Evolutionary conservation across 2,329 filamentous ascomycete genomes (phyloP), one percentile per base, ranked within the genome.

Genomic region (Teratosphaeria destructans): DNA sequence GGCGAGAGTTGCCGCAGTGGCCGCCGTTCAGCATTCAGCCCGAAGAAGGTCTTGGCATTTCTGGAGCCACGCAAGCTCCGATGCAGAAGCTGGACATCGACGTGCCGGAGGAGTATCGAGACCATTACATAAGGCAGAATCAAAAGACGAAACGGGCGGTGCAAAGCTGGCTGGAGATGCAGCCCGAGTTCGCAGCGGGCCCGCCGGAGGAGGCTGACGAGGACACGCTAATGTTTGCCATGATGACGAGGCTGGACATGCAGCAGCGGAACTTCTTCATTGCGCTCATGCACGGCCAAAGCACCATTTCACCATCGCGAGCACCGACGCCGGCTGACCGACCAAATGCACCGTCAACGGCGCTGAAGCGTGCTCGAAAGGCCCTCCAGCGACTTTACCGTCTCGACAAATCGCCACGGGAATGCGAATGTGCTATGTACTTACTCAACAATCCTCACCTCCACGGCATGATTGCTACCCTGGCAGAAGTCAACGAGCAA

Each of bases 131-230:
- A 56, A 86, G 89, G 47, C 92, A 96, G 72, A 92, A 90, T 6
- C 90, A 91, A 72, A 96, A 96, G 76, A 95, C 93, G 19, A 89
- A 92, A 69, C 84, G 86, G n/a, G 88, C 88, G 0, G 93, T 97
- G 1, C 90, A 96, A 72, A 88, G 83, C 68, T 97, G 93, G 93
- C 83, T 97, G 62, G 86, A 83, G 39, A 87, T 84, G 61, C 93
- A 93, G 66, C 86, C 86, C 35, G 87, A 91, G 62, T 82, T 84
- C 16, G 83, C 87, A 1, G 84, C 84, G 1, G 87, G 86, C 57
- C 86, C 90, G 1, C 91, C 91, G 0, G 87, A 92, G 62, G 93
- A 96, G 60, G 88, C 96, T 5, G 93, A 96, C 68, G 92, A 96
- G 63, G 93, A 96, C 75, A 97, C 93, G 0, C 77, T 97, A 39